Evolutionary conservation across 225 moss, liverwort and hornwort genomes (phyloP), one percentile per base, ranked within the genome.

Genomic region (Polytrichum commune): DNA sequence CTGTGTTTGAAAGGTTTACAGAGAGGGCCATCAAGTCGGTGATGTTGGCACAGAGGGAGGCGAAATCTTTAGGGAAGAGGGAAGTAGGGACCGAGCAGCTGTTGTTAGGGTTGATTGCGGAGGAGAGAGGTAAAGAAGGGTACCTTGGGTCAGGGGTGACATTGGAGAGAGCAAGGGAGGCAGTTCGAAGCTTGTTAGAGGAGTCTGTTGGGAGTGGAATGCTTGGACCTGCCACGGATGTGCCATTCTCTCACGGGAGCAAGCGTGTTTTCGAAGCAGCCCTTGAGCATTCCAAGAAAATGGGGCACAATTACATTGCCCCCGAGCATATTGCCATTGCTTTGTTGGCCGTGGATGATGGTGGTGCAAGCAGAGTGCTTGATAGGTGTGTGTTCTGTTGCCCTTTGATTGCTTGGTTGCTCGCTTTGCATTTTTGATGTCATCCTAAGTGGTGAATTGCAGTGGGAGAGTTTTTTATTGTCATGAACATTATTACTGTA

Each of bases 291-390:
- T 93, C 93, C 0, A 96, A 92, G 75, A 93, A 93, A 71, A 93
- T 96, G 96, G 96, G 96, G 30, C 96, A 93, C 64, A 93, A 93
- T 78, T 92, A 96, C 54, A 96, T 96, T 54, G 96, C 93, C 60
- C 96, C 96, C 8, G 96, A 96, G 82, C 96, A 96, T 72, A 90
- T 96, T 53, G 93, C 87, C 25, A 90, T 93, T 70, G 96, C 96
- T n/a, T 89, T 96, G 18, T 73, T 96, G 78, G 84, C 90, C 18
- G 91, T 96, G 60, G 93, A 90, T 63, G 91, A 96, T 75, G 96
- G 92, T 55, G 93, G 93, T 73, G 96, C 96, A n/a, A 88, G 83
- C 81, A 82, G 80, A 64, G 89, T 96, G 46, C 84, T 96, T 57
- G 96, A 96, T 77, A 93, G 87, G 96, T 96, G 72, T 69, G 83